Base-by-base conservation (phyloP, 2,329 filamentous ascomycete genomes). In the Ceratocystis eucalypticola region DNA sequence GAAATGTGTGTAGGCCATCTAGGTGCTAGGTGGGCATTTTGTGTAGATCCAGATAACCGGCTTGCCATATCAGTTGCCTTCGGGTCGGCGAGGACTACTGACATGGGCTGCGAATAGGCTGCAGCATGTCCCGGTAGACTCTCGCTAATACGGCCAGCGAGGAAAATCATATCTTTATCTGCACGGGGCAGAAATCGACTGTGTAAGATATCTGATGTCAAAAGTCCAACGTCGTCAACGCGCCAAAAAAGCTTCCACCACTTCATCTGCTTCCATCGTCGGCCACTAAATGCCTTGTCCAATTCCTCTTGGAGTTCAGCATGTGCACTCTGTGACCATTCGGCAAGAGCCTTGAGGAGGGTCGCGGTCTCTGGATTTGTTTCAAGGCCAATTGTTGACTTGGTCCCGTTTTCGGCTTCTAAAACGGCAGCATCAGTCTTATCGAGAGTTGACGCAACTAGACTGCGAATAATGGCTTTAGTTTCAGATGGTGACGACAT, bases 171-270 rank as follows among this genome's bases (percentile, higher is more conserved):
- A 65, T 86, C 87, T 71, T 87, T 86, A 74, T 96, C 92, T 0
- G 92, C 87, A 2, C 82, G 82, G 0, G 86, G 83, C 2, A 99
- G 81, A 78, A 95, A 97, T 5, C 83, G 81, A 69, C 86, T 85
- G 68, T 84, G 82, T 2, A 96, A 78, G 68, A 96, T 87, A 70
- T 94, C 88, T 0, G 85, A 84, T 2, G 88, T 86, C 65, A 96
- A 85, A 81, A 93, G 88, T 2, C 85, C 84, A 10, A 96, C 90
- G 71, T 96, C 93, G 73, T 97, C 93, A 28, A 94, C 91, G 22
- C 91, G 85, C 91, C 91, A 96, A 73, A 96, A 91, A 0, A 97
- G 81, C 74, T 96, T 96, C 88, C 91, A 96, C 92, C 93, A 97
- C 17, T 86, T 82, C 3, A 96, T 79, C 69, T 88, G 87, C 30